A percentile compares a stretch with the other conserved stretches of the same genome.
These are phyloP conservation scores for Liquidambar formosana DNA, from an alignment of 164 flowering plant genomes.

Conservation along the genomic window DNA sequence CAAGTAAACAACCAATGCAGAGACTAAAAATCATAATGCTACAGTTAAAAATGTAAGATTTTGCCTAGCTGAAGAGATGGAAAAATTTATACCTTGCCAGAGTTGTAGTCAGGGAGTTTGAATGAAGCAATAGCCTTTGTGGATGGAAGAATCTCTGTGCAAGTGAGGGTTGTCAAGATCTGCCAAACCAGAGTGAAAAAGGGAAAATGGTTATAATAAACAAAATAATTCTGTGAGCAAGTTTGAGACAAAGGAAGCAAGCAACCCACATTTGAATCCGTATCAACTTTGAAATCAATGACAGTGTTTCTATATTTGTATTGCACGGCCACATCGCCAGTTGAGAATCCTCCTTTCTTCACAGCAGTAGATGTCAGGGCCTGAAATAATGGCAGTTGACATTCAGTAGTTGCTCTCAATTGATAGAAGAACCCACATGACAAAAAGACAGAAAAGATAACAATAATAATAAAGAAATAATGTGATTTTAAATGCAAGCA, in stretches of 20 bases:
- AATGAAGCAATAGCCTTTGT: constrained; percentile 79
- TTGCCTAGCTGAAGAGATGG: background rate
- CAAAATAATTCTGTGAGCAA: background rate
- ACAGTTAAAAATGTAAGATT: background rate
- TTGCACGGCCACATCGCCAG: constrained; percentile 69
- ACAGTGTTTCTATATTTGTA: constrained; percentile 69
- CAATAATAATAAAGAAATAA: too few relatives aligned
- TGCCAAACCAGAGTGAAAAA: constrained; percentile 29
- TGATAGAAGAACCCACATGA: background rate
- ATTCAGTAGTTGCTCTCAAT: background rate
- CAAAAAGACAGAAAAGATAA: background rate
- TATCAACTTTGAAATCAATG: constrained; percentile 88
- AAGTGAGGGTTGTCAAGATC: constrained; percentile 68
- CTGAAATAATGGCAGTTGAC: constrained; percentile 29
- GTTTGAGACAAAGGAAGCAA: constrained; percentile 3
- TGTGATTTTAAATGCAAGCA: background rate
- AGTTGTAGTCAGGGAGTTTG: constrained; percentile 70
- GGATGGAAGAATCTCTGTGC: constrained; percentile 68
- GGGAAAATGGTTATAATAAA: background rate
- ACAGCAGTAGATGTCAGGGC: constrained; percentile 81
- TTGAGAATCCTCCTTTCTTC: constrained; percentile 82
- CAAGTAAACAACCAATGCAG: background rate
- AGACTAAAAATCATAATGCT: background rate
- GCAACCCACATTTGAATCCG: constrained; percentile 73
- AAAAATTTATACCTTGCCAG: constrained; percentile 70